Evolutionary conservation across 176 grass and related monocot species (phyloP).

Genomic region (Puya raimondii): DNA sequence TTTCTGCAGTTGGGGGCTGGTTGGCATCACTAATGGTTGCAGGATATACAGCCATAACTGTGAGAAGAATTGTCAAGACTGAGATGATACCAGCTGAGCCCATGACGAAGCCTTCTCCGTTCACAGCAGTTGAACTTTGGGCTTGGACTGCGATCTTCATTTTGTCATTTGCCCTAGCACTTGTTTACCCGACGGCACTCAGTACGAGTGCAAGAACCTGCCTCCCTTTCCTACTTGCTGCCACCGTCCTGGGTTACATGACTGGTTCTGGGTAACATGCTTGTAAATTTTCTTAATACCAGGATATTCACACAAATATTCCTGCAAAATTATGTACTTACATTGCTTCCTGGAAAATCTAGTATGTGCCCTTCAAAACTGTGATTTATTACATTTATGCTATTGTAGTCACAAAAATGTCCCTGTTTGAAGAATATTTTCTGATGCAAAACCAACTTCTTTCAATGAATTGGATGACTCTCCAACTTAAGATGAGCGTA

Average conservation of each 20-base stretch:
- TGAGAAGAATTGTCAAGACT: constrained; percentile 70
- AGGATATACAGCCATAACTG: constrained; percentile 57
- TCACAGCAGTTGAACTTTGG: constrained; percentile 41
- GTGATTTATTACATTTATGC: too few species aligned
- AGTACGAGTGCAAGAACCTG: constrained; percentile 73
- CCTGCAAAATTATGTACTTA: too few species aligned
- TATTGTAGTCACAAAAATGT: too few species aligned
- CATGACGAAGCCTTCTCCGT: constrained; percentile 66
- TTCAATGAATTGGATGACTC: too few species aligned
- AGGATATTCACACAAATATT: too few species aligned
- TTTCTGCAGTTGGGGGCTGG: constrained; percentile 62
- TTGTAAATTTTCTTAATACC: neutral
- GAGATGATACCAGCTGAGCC: constrained; percentile 74
- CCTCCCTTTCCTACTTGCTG: constrained; percentile 72
- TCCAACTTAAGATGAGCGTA: too few species aligned
- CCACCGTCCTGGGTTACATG: constrained; percentile 85
- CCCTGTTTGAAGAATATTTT: too few species aligned
- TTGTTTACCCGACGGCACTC: constrained; percentile 38
- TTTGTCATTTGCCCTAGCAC: constrained; percentile 46
- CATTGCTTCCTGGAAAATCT: too few species aligned
- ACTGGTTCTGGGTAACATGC: constrained; percentile 80
- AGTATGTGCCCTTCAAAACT: too few species aligned
- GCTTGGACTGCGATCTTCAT: constrained; percentile 48
- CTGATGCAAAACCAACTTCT: too few species aligned
- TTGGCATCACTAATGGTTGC: constrained; percentile 60